Evolutionary conservation across 116 monocot genomes (phyloP).

Genomic region (Thalassia testudinum): DNA sequence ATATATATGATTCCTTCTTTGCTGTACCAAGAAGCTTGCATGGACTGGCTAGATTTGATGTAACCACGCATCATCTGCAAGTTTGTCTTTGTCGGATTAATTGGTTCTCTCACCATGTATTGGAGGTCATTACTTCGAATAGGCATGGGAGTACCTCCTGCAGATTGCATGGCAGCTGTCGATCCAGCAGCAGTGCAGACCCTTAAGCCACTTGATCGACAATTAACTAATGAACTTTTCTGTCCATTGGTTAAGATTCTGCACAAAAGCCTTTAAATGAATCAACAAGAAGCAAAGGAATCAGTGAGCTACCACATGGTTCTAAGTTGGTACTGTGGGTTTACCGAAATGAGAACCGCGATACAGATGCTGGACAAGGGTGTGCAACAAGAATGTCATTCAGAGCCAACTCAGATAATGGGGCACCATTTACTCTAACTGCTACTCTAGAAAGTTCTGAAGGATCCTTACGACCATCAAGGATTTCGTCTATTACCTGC

Average conservation of each 20-base stretch:
- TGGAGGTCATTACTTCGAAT: slow-evolving; percentile 55
- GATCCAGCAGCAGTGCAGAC: slow-evolving; percentile 83
- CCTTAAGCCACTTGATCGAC: slow-evolving; percentile 84
- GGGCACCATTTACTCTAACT: slow-evolving; percentile 35
- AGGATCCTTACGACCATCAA: slow-evolving; percentile 32
- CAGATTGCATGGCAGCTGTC: slow-evolving; percentile 95
- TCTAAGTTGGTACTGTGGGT: not conserved
- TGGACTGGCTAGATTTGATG: slow-evolving; percentile 27
- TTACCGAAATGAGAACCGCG: slow-evolving; percentile 88
- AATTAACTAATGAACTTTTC: slow-evolving; percentile 33
- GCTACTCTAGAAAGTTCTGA: slow-evolving; percentile 57
- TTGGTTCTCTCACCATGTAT: slow-evolving; percentile 93
- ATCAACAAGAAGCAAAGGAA: not conserved
- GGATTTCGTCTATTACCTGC: slow-evolving; percentile 77
- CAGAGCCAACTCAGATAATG: slow-evolving; percentile 37
- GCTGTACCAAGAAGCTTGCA: slow-evolving; percentile 49
- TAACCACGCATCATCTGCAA: slow-evolving; percentile 49
- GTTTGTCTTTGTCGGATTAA: slow-evolving; percentile 22
- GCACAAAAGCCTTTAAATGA: slow-evolving; percentile 7
- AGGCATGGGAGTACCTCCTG: slow-evolving; percentile 77
- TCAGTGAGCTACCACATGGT: not conserved
- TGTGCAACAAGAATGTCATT: slow-evolving; percentile 76
- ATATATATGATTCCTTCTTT: slow-evolving; percentile 68
- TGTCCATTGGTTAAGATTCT: slow-evolving; percentile 27
- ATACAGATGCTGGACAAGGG: slow-evolving; percentile 85